These are phyloP conservation scores for Citrullus amarus DNA, from an alignment of 306 rosid species.

Conservation along the genomic window DNA sequence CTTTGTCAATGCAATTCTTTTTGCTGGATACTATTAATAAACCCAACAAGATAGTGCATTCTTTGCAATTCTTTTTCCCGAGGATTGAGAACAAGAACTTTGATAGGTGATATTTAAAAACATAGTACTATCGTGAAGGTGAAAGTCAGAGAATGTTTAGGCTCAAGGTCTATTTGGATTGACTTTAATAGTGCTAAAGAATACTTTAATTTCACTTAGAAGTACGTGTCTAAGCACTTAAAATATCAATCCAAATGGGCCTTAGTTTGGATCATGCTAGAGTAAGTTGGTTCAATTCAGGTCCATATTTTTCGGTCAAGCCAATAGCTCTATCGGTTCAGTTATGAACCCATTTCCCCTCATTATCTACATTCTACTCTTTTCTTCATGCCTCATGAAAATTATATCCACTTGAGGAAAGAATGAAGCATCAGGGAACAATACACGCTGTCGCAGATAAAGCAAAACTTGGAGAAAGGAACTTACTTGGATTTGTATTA, in stretches of 20 bases:
- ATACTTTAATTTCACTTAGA: too few species aligned
- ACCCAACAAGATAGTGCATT: background rate
- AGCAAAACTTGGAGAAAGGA: slow-evolving; percentile 10
- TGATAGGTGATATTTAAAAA: background rate
- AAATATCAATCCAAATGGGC: background rate
- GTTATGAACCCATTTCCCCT: background rate
- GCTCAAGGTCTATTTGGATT: too few species aligned
- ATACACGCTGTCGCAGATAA: background rate
- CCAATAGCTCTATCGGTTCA: background rate
- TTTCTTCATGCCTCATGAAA: background rate
- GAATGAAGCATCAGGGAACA: background rate
- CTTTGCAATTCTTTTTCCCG: too few species aligned
- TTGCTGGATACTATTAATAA: background rate
- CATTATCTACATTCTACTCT: background rate
- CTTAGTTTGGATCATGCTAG: background rate
- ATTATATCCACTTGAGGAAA: background rate
- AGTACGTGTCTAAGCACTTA: too few species aligned
- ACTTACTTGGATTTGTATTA: slow-evolving; percentile 68
- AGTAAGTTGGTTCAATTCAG: background rate
- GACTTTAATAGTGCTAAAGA: too few species aligned
- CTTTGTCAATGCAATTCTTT: background rate
- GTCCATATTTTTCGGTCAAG: background rate
- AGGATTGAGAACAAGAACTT: background rate
- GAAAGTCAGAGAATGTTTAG: background rate
- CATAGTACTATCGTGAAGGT: background rate